These are phyloP conservation scores for Ulota crispa DNA, from an alignment of 225 moss, liverwort and hornwort genomes.

Conservation along the genomic window DNA sequence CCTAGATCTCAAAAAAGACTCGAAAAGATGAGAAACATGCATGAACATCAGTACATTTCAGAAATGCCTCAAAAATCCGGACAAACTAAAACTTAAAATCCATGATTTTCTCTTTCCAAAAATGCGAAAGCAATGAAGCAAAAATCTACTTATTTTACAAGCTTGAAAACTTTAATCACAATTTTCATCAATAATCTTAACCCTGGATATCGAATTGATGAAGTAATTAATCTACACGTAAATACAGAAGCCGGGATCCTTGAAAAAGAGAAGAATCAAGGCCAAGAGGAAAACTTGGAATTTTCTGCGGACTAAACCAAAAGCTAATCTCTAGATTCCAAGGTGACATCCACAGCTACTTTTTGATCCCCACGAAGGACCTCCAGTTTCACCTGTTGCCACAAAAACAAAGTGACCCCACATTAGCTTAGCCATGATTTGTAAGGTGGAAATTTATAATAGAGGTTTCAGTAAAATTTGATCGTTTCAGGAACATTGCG, in stretches of 20 bases:
- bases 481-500: background rate
- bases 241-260: constrained; percentile 15
- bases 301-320: background rate
- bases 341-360: constrained; percentile 68
- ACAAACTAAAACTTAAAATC: background rate
- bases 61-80: background rate
- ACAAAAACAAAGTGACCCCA: constrained; percentile 4
- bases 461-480: background rate
- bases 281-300: constrained; percentile 9
- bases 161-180: constrained; percentile 23
- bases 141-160: constrained; percentile 34
- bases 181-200: constrained; percentile 24
- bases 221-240: constrained; percentile 31
- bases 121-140: constrained; percentile 8
- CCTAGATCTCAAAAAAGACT: background rate
- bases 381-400: constrained; percentile 82
- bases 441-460: background rate
- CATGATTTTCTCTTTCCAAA: background rate
- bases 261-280: background rate
- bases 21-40: background rate
- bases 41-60: background rate
- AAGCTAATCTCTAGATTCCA: constrained; percentile 82
- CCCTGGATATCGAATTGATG: background rate
- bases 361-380: constrained; percentile 85
- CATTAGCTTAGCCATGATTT: background rate